Base-by-base conservation (phyloP, 2,329 filamentous ascomycete species). In the Fusarium sp. region DNA sequence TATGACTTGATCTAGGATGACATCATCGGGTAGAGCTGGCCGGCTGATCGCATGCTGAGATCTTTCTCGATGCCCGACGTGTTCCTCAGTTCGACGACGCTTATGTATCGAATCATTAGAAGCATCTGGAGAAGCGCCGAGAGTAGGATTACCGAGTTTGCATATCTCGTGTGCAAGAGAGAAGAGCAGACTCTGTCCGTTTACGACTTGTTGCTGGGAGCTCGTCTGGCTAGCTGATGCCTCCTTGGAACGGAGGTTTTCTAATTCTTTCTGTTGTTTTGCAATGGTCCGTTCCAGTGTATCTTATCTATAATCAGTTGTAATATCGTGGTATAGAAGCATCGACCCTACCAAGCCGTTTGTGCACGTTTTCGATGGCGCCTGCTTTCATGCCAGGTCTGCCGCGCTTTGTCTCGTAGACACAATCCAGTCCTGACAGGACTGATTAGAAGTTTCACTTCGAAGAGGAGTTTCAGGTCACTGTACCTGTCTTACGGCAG, bases 351-450 rank as follows among this genome's bases (percentile, higher is more conserved):
- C 42, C 78, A 28, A 83, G 71, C 65, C 82, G 74, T 59, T 77
- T 71, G 55, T 81, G 81, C 28, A 83, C 64, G 38, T 75, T 79
- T 39, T 83, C 81, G 30, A 84, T 76, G 4, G 80, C 82, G 3
- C 82, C 82, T 15, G 75, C 70, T 65, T 82, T 83, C 61, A 84
- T 77, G 6, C 82, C 81, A 8, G 82, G 82, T 61, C 81, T 83
- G 6, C 72, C 74, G 36, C 77, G 76, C 64, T 79, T 81, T 4
- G 72, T 51, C 33, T 70, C 64, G 20, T 68, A 68, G 5, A 70
- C 41, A 7, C 67, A 70, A 16, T 68, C 64, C 42, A 28, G 42
- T 7, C 20, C 31, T 56, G 13, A 13, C 5, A 38, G 7, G 5
- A 3, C 14, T 10, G 3, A 16, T 35, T 14, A 50, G 7, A 50